Percentiles rank a stretch among this genome's conserved stretches.
These are phyloP conservation scores for Panaeolus cyanescens DNA, from an alignment of 768 basidiomycete species.

Conservation along the genomic window DNA sequence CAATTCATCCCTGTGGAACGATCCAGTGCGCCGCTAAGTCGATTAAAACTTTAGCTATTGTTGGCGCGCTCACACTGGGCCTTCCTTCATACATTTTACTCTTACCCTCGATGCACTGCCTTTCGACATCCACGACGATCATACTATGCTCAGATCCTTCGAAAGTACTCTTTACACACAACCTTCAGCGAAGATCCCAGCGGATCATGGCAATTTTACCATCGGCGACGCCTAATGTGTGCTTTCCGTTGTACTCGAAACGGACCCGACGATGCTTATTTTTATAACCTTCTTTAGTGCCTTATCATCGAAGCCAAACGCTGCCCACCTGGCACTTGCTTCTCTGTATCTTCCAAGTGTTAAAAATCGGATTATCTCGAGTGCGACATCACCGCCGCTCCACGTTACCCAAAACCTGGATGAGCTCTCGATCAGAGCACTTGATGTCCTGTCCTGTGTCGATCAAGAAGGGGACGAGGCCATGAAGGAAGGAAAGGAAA, in stretches of 20 bases:
- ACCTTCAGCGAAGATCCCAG: constrained; percentile 30
- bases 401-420: constrained; percentile 54
- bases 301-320: constrained; percentile 41
- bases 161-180: background rate
- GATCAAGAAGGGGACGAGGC: constrained; percentile 7
- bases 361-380: constrained; percentile 31
- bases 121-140: no score
- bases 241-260: constrained; percentile 5
- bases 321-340: constrained; percentile 45
- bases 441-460: constrained; percentile 20
- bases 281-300: constrained; percentile 21
- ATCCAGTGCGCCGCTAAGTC: constrained; percentile 1
- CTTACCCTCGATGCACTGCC: no score
- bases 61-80: background rate
- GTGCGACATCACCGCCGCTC: constrained; percentile 25
- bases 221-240: constrained; percentile 43
- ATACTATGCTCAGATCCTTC: background rate
- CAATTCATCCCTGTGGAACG: background rate
- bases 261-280: constrained; percentile 15
- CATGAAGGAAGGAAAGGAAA: constrained; percentile 10
- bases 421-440: constrained; percentile 36
- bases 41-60: background rate
- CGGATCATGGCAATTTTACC: constrained; percentile 49
- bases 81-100: background rate
- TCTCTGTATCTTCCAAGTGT: constrained; percentile 32